These are phyloP conservation scores for Candida sp. DNA, from an alignment of 1,139 yeast species.

Conservation along the genomic window DNA sequence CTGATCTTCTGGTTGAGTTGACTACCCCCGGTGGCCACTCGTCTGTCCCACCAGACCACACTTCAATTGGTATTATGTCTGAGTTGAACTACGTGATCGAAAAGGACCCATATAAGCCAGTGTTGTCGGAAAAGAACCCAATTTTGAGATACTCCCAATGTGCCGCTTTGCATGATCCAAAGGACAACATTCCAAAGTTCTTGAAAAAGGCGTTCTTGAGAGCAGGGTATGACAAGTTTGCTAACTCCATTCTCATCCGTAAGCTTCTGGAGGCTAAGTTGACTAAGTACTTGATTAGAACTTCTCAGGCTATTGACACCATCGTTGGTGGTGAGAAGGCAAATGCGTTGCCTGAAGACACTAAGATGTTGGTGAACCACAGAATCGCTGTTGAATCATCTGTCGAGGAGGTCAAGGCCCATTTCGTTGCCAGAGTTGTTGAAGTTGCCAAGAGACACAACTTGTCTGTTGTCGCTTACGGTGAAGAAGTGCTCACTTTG, in stretches of 20 bases:
- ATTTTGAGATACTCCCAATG: constrained; percentile 36
- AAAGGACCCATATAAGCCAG: constrained; percentile 36
- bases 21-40: constrained; percentile 52
- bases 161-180: constrained; percentile 35
- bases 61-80: constrained; percentile 48
- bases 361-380: constrained; percentile 34
- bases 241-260: constrained; percentile 31
- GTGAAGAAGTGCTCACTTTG: constrained; percentile 21
- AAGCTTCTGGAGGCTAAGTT: constrained; percentile 18
- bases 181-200: constrained; percentile 20
- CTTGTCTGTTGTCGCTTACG: constrained; percentile 26
- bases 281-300: constrained; percentile 31
- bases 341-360: constrained; percentile 46
- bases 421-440: constrained; percentile 22
- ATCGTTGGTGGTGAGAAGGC: constrained; percentile 43
- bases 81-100: constrained; percentile 44
- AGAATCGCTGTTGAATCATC: constrained; percentile 29
- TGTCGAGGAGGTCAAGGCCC: constrained; percentile 25
- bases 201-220: constrained; percentile 32
- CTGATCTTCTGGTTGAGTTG: constrained; percentile 35
- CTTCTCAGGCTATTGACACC: constrained; percentile 44
- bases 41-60: constrained; percentile 50
- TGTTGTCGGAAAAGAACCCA: constrained; percentile 39
- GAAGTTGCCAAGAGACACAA: constrained; percentile 33
- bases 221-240: constrained; percentile 35